Evolutionary conservation across 2,329 filamentous ascomycete species (phyloP), one percentile per base, ranked within the genome.

Genomic region (Calonectria pseudoturangicola): DNA sequence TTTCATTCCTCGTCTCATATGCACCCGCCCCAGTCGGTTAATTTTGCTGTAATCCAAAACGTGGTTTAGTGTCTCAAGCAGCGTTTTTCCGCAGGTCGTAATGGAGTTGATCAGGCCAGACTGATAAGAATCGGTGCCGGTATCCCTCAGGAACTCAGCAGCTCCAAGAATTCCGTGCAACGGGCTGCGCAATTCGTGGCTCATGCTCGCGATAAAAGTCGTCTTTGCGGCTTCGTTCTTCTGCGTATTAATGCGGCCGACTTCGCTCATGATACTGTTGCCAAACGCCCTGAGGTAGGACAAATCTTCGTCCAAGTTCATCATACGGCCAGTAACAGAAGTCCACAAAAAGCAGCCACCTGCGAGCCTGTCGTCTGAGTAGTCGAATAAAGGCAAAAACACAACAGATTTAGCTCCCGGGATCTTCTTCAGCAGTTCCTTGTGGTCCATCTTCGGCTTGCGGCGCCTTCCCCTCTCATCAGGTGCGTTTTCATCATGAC

Each of bases 151-250:
- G 45, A 90, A 86, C 69, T 89, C 88, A 1, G 85, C 84, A 75
- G 82, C 90, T 1, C 88, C 89, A 0, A 91, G 80, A 50, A 92
- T 90, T 1, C 90, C 90, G 71, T 92, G 89, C 2, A 91, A 79
- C 0, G 90, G 90, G 5, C 86, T 89, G 39, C 90, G 84, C 18
- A 91, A 79, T 68, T 91, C 90, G 77, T 92, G 90, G 18, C 88
- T 90, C 73, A 92, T 90, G 33, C 87, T 90, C 1, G 88, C 89
- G 48, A 92, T 90, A 71, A 91, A 91, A 9, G 89, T 89, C 0
- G 87, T 87, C 75, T 91, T 92, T 43, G 89, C 89, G 27, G 85
- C 85, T 68, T 89, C 86, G 4, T 86, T 87, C 41, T 87, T 86
- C 39, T 87, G 81, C 0, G 88, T 88, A 71, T 91, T 88, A 58